Conservation (phyloP, 1,284 basidiomycete genomes). For the Chiua sp. region DNA sequence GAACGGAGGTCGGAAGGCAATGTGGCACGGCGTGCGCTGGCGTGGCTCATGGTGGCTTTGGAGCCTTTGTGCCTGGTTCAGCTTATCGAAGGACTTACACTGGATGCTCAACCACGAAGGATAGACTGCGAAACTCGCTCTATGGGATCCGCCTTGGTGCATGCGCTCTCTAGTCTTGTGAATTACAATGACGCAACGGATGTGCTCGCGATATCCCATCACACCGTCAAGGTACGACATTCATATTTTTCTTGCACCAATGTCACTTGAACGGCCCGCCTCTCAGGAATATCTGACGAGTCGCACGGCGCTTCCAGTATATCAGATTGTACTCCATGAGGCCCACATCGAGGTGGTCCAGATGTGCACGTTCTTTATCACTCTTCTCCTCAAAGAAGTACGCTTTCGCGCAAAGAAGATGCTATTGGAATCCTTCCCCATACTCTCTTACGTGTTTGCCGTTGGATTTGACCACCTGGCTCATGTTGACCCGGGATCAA, state of each 20-base stretch:
- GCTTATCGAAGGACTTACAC: not conserved
- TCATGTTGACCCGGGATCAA: not conserved
- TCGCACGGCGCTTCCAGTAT: not conserved
- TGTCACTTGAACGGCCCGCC: not conserved
- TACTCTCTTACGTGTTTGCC: conserved; percentile 1
- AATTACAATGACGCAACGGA: not conserved
- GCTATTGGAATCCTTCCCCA: not conserved
- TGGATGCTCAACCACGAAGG: not conserved
- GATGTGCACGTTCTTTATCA: conserved; percentile 5
- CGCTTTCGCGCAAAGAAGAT: not conserved
- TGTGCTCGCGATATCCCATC: conserved; percentile 1
- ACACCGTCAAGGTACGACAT: conserved; percentile 6
- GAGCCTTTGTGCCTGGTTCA: not conserved
- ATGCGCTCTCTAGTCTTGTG: conserved; percentile 4
- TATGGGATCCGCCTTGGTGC: not conserved
- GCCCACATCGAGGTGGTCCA: not conserved
- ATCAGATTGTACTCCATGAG: not conserved
- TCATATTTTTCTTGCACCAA: not conserved
- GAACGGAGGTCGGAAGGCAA: conserved; percentile 2
- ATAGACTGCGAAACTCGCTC: not conserved
- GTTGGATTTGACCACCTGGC: conserved; percentile 6
- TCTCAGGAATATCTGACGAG: conserved; percentile 7
- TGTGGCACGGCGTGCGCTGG: not conserved
- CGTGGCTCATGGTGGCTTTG: conserved; percentile 2
- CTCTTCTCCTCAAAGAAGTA: not conserved